Evolutionary conservation across 768 basidiomycete genomes (phyloP), one percentile per base, ranked within the genome.

Genomic region (Tricholoma matsutake): DNA sequence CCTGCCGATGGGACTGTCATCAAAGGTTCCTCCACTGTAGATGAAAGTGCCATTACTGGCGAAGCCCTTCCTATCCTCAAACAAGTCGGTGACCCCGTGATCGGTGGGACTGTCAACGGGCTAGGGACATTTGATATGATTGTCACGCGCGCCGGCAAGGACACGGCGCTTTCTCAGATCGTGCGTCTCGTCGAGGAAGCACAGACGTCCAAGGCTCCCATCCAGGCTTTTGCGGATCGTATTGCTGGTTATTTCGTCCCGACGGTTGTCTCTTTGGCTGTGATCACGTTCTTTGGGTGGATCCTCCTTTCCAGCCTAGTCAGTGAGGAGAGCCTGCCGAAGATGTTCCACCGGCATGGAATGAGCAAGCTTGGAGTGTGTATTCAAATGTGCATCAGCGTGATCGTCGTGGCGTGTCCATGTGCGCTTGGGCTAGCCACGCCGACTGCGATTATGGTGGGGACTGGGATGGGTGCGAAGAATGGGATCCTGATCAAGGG

Each of bases 401-500:
- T 98, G 63, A 85, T 99, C 61, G 97, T 99, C 54, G 95, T 99
- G 56, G 96, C 97, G 20, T 99, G 97, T 73, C 97, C 97, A 0
- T 99, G 97, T 71, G 96, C 97, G 0, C 83, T 99, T 34, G 97
- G 96, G 4, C 82, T 98, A 61, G 93, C 92, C 58, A 98, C 96
- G 0, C 97, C 97, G 1, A 98, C 97, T 0, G 97, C 96, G 2
- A 94, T 98, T 75, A 98, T 98, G 97, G 97, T 98, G 32, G 97
- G 97, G 16, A 98, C 96, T 0, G 97, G 97, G 1, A 87, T 98
- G 59, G 97, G 97, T 1, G 97, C 97, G 8, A 84, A 91, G 78
- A 96, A 98, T 68, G 96, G 97, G 0, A 98, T 99, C 61, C 77
- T 99, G 51, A 98, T 99, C 85, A 99, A 99, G 72, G 96, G 97